Base-by-base conservation (phyloP, 1,284 basidiomycete genomes). In the Boletellus sp. region DNA sequence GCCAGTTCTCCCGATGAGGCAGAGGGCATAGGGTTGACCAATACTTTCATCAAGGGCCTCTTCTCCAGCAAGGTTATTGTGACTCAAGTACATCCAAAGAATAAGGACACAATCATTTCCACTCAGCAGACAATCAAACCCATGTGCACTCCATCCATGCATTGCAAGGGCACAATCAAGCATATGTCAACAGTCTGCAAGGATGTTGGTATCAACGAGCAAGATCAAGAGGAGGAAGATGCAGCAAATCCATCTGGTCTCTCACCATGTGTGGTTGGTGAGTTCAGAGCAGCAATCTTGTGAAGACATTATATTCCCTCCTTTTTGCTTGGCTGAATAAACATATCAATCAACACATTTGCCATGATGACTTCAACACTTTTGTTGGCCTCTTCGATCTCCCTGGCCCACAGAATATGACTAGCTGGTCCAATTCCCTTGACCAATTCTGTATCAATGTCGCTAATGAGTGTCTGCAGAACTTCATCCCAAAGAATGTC, bases 401-500 rank as follows among this genome's bases (percentile, higher is more conserved):
- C 1, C 95, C 97, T 2, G 94, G 96, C n/a, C 83, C 86, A 15
- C 91, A 95, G 68, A 93, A 94, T 71, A 82, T 92, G 69, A 85
- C 89, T 6, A 83, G 83, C 56, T 81, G 86, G 2, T 80, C 88
- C 49, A 97, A 97, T 70, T 94, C 92, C 15, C 82, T 99, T 36
- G 95, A 98, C 62, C 93, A 97, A 60, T 94, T 99, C 71, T 93
- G 89, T 69, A 80, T 98, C 77, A 99, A 99, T 72, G 94, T 92
- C 63, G 93, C 94, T 45, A 93, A 94, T 61, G 95, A 99, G 66
- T 85, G 89, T 15, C 68, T 97, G 35, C 93, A 97, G 51, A 79
- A 85, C 58, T 97, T 91, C 77, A 79, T 90, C 32, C 86, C 94
- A 64, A 84, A 85, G 52, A 78, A 79, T 10, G 74, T 97, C 18